These are phyloP conservation scores for Fusarium acutatum DNA, from an alignment of 2,329 filamentous ascomycete species.

Conservation along the genomic window DNA sequence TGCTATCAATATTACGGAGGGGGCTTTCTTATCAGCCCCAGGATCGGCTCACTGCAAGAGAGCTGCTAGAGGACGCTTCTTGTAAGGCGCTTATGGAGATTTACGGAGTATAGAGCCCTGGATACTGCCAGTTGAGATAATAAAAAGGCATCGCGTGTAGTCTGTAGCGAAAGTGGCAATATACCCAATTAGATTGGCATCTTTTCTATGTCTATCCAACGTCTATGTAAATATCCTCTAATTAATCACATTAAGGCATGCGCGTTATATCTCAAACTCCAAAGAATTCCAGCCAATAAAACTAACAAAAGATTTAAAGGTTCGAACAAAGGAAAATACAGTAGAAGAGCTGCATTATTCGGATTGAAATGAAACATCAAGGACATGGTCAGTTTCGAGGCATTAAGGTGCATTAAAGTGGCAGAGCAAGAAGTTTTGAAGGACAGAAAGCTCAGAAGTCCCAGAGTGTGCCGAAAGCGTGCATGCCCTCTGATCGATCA, in stretches of 20 bases:
- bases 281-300: not conserved
- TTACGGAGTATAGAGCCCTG: not conserved
- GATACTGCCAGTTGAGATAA: fast-evolving
- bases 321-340: not conserved
- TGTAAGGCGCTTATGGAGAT: fast-evolving
- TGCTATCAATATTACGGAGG: fast-evolving
- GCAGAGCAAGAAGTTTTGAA: fast-evolving
- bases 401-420: too few species aligned
- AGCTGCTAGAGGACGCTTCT: not conserved
- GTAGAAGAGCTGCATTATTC: fast-evolving
- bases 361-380: not conserved
- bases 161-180: not conserved
- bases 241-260: not conserved
- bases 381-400: fast-evolving
- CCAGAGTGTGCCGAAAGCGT: not conserved
- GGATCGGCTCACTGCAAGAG: not conserved
- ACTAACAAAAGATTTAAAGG: fast-evolving
- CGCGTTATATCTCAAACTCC: fast-evolving
- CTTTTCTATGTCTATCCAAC: fast-evolving
- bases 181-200: not conserved
- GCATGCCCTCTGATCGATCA: not conserved
- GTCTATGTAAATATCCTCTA: not conserved
- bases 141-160: too few species aligned
- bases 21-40: not conserved
- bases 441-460: not conserved